These are phyloP conservation scores for Inga leiocalycina DNA, from an alignment of 306 rosid genomes.

Conservation along the genomic window DNA sequence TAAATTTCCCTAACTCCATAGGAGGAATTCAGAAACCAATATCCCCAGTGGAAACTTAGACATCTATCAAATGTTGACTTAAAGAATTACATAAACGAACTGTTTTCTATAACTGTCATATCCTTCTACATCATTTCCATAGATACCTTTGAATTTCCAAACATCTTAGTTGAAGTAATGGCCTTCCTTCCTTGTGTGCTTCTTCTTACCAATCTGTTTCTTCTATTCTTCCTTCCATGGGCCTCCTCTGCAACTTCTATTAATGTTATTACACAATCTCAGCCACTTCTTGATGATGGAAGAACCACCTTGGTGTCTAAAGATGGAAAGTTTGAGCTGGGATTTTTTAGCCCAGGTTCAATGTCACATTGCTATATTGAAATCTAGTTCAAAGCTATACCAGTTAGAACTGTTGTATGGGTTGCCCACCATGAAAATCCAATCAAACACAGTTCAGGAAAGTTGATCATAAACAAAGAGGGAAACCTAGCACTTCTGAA, in stretches of 20 bases:
- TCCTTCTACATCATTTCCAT: too few relatives aligned
- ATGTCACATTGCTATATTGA: conserved; percentile 41
- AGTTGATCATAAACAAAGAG: conserved; percentile 27
- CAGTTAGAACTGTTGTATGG: conserved; percentile 45
- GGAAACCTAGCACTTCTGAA: conserved; percentile 31
- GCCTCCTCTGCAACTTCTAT: not conserved
- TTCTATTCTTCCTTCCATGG: not conserved
- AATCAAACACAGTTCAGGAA: conserved; percentile 37
- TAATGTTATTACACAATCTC: not conserved
- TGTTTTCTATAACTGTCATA: too few relatives aligned
- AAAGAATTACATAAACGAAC: too few relatives aligned
- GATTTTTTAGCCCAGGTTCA: not conserved
- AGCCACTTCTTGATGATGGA: not conserved
- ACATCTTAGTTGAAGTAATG: not conserved
- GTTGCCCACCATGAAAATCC: conserved; percentile 54
- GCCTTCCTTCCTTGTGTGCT: not conserved
- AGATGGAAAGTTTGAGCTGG: conserved; percentile 11
- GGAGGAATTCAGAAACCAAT: too few relatives aligned
- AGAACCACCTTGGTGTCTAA: not conserved
- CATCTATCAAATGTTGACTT: too few relatives aligned
- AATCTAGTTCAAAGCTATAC: conserved; percentile 49
- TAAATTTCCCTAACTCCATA: too few relatives aligned
- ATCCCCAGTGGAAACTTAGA: too few relatives aligned
- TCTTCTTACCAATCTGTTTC: not conserved
- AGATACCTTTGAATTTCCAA: not conserved